phyloP scores from a whole-genome alignment of 768 basidiomycete species.

The Collybia sordida region DNA sequence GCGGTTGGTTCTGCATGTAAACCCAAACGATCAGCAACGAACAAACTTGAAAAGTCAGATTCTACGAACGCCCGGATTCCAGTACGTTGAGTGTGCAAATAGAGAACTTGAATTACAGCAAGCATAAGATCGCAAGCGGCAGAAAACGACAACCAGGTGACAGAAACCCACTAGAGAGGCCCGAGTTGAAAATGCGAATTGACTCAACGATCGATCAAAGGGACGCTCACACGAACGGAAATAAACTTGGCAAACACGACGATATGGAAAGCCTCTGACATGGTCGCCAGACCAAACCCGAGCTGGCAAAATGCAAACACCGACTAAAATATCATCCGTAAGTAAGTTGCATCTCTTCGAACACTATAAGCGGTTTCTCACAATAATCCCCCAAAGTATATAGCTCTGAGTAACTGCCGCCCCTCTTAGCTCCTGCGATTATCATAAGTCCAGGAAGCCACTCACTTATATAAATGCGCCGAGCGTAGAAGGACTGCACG shows the following conservation, averaged over 20 bases:
- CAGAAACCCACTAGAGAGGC: not conserved
- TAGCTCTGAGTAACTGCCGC: too few relatives aligned
- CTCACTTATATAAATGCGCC: too few relatives aligned
- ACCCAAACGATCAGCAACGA: not conserved
- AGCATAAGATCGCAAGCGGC: not conserved
- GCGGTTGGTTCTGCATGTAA: not conserved
- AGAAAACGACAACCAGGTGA: not conserved
- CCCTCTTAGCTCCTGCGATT: too few relatives aligned
- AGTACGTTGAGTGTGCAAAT: not conserved
- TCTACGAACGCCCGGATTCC: too few relatives aligned
- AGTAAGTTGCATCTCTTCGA: too few relatives aligned
- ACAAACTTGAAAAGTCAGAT: too few relatives aligned
- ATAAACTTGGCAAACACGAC: not conserved
- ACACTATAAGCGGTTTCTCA: too few relatives aligned
- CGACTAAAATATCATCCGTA: too few relatives aligned
- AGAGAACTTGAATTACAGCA: not conserved
- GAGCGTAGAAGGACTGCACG: slow-evolving; percentile 1
- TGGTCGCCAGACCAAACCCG: slow-evolving; percentile 7
- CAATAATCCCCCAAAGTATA: too few relatives aligned
- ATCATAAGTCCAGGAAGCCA: too few relatives aligned
- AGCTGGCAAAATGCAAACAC: not conserved
- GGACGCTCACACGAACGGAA: not conserved
- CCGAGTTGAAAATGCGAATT: too few relatives aligned
- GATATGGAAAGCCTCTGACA: slow-evolving; percentile 3
- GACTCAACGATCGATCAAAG: too few relatives aligned